A percentile compares a stretch with the other conserved stretches of the same genome.
Evolutionary conservation across 75 land plant genomes (phyloP).

Genomic region (Cunninghamia lanceolata): DNA sequence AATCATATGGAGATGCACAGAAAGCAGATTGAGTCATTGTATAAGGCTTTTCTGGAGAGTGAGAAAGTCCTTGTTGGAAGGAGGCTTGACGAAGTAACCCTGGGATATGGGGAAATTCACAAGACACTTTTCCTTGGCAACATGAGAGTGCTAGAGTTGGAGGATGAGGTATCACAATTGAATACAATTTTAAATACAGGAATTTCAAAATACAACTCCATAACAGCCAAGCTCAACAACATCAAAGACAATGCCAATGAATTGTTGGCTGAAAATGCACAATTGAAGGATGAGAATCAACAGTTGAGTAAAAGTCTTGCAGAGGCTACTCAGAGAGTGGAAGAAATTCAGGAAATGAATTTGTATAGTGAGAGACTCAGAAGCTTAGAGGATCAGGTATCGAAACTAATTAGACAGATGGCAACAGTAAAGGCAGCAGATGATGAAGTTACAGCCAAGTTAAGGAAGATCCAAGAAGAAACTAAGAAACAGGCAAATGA

Average conservation of each 20-base stretch:
- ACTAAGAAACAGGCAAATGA: neutral
- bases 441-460: neutral
- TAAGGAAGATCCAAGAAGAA: neutral
- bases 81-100: neutral
- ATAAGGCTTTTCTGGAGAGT: neutral
- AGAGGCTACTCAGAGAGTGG: neutral
- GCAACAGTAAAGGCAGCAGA: neutral
- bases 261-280: neutral
- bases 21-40: neutral
- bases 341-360: neutral
- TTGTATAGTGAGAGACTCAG: neutral
- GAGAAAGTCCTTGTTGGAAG: neutral
- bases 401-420: neutral
- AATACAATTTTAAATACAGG: neutral
- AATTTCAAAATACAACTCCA: neutral
- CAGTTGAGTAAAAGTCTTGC: neutral
- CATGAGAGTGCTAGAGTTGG: neutral
- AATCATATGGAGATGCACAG: neutral
- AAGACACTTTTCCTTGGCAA: neutral
- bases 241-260: neutral
- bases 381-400: neutral
- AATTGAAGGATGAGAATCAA: neutral
- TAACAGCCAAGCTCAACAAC: neutral
- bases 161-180: neutral
- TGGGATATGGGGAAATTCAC: neutral